phyloP scores from a whole-genome alignment of 164 flowering plant species.

The Chloranthus sessilifolius region DNA sequence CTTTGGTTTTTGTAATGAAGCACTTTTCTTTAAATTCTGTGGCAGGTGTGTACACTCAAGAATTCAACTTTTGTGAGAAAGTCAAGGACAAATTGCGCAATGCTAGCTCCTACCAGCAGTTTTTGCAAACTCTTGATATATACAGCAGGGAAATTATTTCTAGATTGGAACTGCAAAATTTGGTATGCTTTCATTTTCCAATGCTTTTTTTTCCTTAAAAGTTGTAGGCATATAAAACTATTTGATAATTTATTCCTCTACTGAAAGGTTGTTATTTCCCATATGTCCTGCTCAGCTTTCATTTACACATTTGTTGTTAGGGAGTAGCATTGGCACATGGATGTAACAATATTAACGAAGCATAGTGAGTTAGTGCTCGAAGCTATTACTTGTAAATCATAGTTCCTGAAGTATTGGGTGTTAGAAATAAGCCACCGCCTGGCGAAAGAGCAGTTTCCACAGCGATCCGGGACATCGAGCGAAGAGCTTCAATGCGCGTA shows the following conservation, averaged over 20 bases:
- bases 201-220: background rate
- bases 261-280: background rate
- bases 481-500: too few species aligned
- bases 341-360: too few species aligned
- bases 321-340: too few species aligned
- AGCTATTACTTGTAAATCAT: background rate
- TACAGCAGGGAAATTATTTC: constrained; percentile 65
- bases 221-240: background rate
- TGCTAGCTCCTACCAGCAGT: constrained; percentile 53
- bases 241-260: background rate
- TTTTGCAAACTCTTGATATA: constrained; percentile 64
- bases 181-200: constrained; percentile 45
- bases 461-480: too few species aligned
- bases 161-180: constrained; percentile 51
- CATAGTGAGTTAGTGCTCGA: too few species aligned
- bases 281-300: background rate
- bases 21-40: background rate
- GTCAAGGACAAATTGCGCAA: constrained; percentile 63
- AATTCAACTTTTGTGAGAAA: constrained; percentile 57
- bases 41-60: constrained; percentile 53
- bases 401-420: too few species aligned
- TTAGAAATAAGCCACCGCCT: too few species aligned
- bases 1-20: background rate
- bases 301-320: too few species aligned
- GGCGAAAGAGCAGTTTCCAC: too few species aligned